phyloP scores from a whole-genome alignment of 129 eudicot genomes.

The Escallonia rubra region DNA sequence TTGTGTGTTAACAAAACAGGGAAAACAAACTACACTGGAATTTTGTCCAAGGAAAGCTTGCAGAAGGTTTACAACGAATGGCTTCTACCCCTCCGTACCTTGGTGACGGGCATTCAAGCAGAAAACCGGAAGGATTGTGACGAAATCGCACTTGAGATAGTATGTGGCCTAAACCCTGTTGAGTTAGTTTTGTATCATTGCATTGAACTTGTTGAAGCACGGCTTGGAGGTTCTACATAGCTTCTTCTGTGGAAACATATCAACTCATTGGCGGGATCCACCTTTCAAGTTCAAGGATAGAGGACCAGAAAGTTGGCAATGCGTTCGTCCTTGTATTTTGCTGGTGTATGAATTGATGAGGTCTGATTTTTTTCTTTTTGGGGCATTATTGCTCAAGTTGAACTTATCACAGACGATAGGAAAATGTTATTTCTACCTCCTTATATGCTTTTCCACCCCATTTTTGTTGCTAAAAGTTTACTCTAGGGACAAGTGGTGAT shows the following conservation, averaged over 20 bases:
- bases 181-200: slow-evolving; percentile 81
- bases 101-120: slow-evolving; percentile 48
- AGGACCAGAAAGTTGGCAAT: not conserved
- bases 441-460: no score
- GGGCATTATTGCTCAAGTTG: no score
- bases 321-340: no score
- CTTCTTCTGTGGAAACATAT: not conserved
- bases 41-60: slow-evolving; percentile 53
- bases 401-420: no score
- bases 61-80: slow-evolving; percentile 68
- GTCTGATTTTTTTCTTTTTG: no score
- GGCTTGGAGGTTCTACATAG: slow-evolving; percentile 37
- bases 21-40: slow-evolving; percentile 63
- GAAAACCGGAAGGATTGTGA: slow-evolving; percentile 35
- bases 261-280: not conserved
- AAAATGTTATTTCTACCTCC: no score
- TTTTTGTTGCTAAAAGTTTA: no score
- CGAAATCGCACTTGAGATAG: slow-evolving; percentile 27
- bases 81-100: slow-evolving; percentile 69
- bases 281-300: not conserved
- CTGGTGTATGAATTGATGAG: no score
- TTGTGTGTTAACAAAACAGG: slow-evolving; percentile 41
- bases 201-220: slow-evolving; percentile 87
- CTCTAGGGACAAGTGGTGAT: no score
- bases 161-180: slow-evolving; percentile 70